Percentiles rank a stretch among this genome's conserved stretches.
These are phyloP conservation scores for Byssoonygena ceratinophila DNA, from an alignment of 2,329 filamentous ascomycete genomes.

Conservation along the genomic window DNA sequence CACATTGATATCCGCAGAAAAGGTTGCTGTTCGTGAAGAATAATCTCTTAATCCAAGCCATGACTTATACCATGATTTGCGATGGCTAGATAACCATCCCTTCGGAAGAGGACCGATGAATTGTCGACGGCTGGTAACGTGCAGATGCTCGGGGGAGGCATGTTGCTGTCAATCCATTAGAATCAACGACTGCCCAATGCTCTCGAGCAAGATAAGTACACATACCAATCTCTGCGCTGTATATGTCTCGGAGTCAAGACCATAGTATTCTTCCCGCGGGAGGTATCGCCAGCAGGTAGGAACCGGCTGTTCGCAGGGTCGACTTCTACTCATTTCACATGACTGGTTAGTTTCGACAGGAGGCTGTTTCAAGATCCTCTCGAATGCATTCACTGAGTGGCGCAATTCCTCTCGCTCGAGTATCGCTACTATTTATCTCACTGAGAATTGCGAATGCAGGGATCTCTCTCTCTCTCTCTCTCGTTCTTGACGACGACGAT, in stretches of 20 bases:
- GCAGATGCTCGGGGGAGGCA: slow-evolving; percentile 50
- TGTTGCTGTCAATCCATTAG: slow-evolving; percentile 39
- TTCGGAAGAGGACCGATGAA: slow-evolving; percentile 58
- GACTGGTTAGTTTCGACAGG: background rate
- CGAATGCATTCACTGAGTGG: no score
- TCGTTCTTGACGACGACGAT: no score
- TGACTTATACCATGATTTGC: slow-evolving; percentile 52
- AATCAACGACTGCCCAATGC: slow-evolving; percentile 14
- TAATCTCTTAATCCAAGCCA: slow-evolving; percentile 37
- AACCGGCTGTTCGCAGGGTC: slow-evolving; percentile 11
- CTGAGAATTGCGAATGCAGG: background rate
- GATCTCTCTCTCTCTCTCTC: background rate
- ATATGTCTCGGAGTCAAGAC: slow-evolving; percentile 42
- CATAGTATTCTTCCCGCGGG: slow-evolving; percentile 23
- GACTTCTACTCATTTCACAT: slow-evolving; percentile 16
- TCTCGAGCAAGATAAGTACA: background rate
- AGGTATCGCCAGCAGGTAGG: slow-evolving; percentile 11
- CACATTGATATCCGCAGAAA: slow-evolving; percentile 38
- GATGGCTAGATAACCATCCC: slow-evolving; percentile 53
- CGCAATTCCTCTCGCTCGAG: no score
- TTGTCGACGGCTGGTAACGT: slow-evolving; percentile 51
- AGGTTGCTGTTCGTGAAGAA: slow-evolving; percentile 41
- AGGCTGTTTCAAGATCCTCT: background rate
- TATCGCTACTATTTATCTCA: no score
- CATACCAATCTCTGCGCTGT: slow-evolving; percentile 46